Evolutionary conservation across 2,329 filamentous ascomycete genomes (phyloP).

Genomic region (Ciborinia camelliae): DNA sequence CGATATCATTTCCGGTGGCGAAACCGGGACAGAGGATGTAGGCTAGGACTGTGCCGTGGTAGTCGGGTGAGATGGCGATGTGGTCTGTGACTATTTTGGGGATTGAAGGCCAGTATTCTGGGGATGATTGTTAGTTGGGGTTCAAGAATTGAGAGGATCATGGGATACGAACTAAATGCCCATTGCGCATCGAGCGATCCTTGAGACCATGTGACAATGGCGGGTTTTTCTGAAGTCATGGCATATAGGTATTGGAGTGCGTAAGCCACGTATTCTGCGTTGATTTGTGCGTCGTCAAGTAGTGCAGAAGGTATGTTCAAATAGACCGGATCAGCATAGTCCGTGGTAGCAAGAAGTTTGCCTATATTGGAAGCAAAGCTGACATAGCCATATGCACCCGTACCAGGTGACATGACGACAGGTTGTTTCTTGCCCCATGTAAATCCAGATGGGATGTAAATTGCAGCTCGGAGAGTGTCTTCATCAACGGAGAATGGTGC

Average conservation of each 20-base stretch:
- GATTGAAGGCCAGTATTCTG: conserved; percentile 52
- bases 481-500: conserved; percentile 49
- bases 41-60: conserved; percentile 46
- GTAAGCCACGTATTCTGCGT: conserved; percentile 55
- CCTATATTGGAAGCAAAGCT: conserved; percentile 43
- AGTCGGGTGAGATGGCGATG: conserved; percentile 52
- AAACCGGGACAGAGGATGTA: conserved; percentile 31
- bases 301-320: conserved; percentile 51
- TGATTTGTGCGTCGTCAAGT: conserved; percentile 48
- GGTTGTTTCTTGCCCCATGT: conserved; percentile 46
- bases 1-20: neutral
- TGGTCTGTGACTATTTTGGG: conserved; percentile 46
- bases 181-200: conserved; percentile 54
- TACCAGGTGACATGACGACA: conserved; percentile 53
- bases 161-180: conserved; percentile 43
- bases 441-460: conserved; percentile 51
- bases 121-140: neutral
- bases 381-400: conserved; percentile 47
- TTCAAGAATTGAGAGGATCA: neutral
- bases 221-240: conserved; percentile 40
- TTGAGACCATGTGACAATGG: conserved; percentile 54
- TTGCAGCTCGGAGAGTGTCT: conserved; percentile 46
- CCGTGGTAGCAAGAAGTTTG: conserved; percentile 44
- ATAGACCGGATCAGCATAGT: conserved; percentile 50
- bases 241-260: conserved; percentile 54